phyloP scores from a whole-genome alignment of 177 flowering plant species.

The Vitis hybrid region DNA sequence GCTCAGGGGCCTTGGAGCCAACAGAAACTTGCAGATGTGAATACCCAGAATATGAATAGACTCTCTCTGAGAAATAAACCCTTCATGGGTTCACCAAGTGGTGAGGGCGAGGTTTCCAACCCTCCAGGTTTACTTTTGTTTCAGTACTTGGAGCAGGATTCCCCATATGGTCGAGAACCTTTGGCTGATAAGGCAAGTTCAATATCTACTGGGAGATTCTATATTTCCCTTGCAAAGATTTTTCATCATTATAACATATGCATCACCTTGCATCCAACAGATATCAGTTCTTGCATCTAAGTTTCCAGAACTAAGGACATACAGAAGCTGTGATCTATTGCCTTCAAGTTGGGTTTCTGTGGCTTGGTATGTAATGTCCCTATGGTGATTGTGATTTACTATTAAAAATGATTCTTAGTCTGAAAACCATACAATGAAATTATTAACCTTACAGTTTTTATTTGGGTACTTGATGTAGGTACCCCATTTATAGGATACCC shows the following conservation, averaged over 20 bases:
- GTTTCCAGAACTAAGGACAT: slow-evolving; percentile 68
- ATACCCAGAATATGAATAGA: slow-evolving; percentile 31
- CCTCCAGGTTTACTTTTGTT: slow-evolving; percentile 53
- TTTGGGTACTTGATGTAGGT: slow-evolving; percentile 50
- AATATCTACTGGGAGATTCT: background rate
- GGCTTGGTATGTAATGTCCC: slow-evolving; percentile 64
- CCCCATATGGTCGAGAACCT: slow-evolving; percentile 81
- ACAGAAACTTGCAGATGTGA: slow-evolving; percentile 26
- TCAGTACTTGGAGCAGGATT: slow-evolving; percentile 70
- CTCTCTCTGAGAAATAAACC: slow-evolving; percentile 37
- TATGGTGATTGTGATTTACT: too few species aligned
- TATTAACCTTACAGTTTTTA: background rate
- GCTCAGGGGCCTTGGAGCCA: slow-evolving; percentile 27
- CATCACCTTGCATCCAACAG: slow-evolving; percentile 40
- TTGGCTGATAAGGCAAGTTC: slow-evolving; percentile 74
- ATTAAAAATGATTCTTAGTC: too few species aligned
- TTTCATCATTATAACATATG: slow-evolving; percentile 1
- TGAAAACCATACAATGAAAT: too few species aligned
- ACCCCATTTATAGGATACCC: slow-evolving; percentile 96
- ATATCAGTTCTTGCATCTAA: slow-evolving; percentile 65
- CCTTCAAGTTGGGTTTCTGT: slow-evolving; percentile 94
- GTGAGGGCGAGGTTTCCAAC: slow-evolving; percentile 50
- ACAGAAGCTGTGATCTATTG: slow-evolving; percentile 76
- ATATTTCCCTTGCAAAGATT: background rate
- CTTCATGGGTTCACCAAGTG: slow-evolving; percentile 42